A percentile compares a stretch with the other conserved stretches of the same genome.
Conservation (phyloP, 768 basidiomycete species). For the Basidioascus undulatus region DNA sequence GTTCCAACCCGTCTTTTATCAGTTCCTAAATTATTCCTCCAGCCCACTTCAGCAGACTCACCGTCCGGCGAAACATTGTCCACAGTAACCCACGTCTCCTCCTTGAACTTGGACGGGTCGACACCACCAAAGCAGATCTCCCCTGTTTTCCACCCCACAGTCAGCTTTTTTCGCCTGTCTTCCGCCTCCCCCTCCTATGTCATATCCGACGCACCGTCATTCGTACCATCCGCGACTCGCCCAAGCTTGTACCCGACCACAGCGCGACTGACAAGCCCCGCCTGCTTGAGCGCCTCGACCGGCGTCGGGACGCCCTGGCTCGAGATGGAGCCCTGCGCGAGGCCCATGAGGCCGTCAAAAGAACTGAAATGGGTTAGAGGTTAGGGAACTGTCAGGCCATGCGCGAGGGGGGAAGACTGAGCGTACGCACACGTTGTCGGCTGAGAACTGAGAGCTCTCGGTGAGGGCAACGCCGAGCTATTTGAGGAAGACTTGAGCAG, state of each 20-base stretch:
- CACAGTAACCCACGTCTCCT: too few species aligned
- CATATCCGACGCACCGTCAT: too few species aligned
- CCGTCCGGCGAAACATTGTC: too few species aligned
- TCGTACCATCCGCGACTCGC: constrained; percentile 39
- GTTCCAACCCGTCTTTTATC: too few species aligned
- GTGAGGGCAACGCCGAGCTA: not conserved
- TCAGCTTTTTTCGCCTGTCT: too few species aligned
- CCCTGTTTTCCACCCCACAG: too few species aligned
- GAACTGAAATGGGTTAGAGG: constrained; percentile 30
- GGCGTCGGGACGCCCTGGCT: constrained; percentile 40
- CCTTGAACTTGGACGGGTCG: constrained; percentile 42
- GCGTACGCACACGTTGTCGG: constrained; percentile 16
- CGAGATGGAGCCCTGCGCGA: constrained; percentile 45
- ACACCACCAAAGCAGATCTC: constrained; percentile 61
- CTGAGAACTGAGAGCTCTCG: constrained; percentile 12
- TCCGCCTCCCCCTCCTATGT: too few species aligned
- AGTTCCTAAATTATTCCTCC: too few species aligned
- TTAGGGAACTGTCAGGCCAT: too few species aligned
- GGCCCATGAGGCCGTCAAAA: constrained; percentile 36
- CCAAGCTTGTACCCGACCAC: constrained; percentile 63
- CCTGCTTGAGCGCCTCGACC: constrained; percentile 38
- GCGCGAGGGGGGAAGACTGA: too few species aligned
- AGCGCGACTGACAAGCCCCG: constrained; percentile 32
- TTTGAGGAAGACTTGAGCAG: not conserved
- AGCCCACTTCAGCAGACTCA: too few species aligned